These are phyloP conservation scores for Eucalyptus guilfoylei DNA, from an alignment of 345 rosid genomes.

Conservation along the genomic window DNA sequence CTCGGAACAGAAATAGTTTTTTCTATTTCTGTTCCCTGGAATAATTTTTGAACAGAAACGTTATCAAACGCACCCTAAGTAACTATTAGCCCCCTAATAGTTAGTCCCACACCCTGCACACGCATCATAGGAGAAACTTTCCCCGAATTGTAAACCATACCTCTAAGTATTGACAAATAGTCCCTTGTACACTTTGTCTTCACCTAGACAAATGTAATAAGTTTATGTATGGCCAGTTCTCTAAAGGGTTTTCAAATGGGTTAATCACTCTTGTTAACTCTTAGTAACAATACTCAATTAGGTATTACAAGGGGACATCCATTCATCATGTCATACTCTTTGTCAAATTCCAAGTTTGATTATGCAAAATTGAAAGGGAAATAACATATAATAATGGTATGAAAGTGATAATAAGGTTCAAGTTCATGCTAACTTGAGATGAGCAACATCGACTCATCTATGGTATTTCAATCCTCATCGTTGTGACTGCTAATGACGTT, in stretches of 20 bases:
- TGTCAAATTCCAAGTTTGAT: neutral
- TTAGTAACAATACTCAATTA: no score
- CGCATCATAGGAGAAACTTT: neutral
- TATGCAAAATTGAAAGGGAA: neutral
- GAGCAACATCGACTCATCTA: neutral
- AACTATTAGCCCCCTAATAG: no score
- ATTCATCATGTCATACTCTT: neutral
- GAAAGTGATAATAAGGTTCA: neutral
- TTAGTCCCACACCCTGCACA: neutral
- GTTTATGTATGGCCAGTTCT: neutral
- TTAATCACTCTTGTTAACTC: no score
- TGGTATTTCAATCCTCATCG: neutral
- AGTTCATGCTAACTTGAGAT: neutral
- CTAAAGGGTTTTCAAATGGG: neutral
- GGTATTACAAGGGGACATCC: neutral
- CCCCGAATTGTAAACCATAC: neutral
- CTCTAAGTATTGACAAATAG: neutral
- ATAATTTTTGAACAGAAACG: no score
- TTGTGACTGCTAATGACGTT: neutral
- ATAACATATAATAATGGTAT: neutral
- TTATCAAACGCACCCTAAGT: no score
- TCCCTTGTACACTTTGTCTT: neutral
- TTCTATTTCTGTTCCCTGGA: no score
- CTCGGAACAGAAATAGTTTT: no score
- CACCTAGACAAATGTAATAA: neutral